Percentiles rank a stretch among this genome's conserved stretches.
Evolutionary conservation across 768 basidiomycete genomes (phyloP).

Genomic region (Lactarius hatsudake): DNA sequence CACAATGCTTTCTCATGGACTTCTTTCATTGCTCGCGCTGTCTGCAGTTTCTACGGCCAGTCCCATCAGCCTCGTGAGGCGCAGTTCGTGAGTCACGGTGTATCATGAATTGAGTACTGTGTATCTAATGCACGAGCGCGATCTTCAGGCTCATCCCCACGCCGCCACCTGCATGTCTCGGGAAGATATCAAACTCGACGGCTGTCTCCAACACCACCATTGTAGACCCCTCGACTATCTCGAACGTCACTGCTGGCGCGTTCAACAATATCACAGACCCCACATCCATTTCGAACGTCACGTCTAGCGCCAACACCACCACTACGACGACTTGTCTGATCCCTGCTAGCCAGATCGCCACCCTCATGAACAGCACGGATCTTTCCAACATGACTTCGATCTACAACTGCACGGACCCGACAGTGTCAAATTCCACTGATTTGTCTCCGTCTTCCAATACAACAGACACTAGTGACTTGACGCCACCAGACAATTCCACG

Average conservation of each 20-base stretch:
- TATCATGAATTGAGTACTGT: neutral
- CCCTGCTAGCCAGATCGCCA: neutral
- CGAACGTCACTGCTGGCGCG: neutral
- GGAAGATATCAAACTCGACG: neutral
- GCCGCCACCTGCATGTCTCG: conserved; percentile 19
- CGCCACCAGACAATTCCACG: neutral
- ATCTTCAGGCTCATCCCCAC: conserved; percentile 19
- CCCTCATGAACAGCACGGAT: conserved; percentile 4
- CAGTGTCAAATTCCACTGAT: conserved; percentile 3
- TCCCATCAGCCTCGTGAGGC: conserved; percentile 17
- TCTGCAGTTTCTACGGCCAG: conserved; percentile 4
- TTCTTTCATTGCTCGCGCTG: conserved; percentile 15
- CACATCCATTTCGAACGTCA: conserved; percentile 5
- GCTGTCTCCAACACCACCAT: neutral
- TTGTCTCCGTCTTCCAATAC: neutral
- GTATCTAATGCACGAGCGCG: neutral
- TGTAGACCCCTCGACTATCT: neutral
- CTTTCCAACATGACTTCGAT: conserved; percentile 1
- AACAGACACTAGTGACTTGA: neutral
- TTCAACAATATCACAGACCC: neutral
- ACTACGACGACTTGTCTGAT: conserved; percentile 8
- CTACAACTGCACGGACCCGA: conserved; percentile 4
- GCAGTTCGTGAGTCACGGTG: conserved; percentile 17
- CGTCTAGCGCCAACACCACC: neutral
- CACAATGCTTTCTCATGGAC: conserved; percentile 10